These are phyloP conservation scores for Nitzschia inconspicua DNA, from an alignment of 108 stramenopile species.

Conservation along the genomic window DNA sequence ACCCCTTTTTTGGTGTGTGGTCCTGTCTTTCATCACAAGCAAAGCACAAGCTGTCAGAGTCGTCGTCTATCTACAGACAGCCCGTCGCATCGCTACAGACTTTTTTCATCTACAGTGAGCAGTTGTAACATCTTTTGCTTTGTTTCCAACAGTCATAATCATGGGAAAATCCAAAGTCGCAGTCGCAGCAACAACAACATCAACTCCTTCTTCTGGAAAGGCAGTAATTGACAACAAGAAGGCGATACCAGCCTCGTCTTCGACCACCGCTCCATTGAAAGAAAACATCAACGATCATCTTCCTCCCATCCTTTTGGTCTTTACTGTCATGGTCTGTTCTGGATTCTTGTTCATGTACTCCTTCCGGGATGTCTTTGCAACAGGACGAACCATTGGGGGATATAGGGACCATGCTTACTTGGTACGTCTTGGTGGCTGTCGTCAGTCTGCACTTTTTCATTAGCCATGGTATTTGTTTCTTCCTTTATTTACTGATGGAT, in stretches of 20 bases:
- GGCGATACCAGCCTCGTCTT: background rate
- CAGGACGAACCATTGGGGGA: conserved; percentile 67
- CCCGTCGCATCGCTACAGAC: no score
- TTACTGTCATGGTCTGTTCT: conserved; percentile 71
- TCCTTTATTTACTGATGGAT: background rate
- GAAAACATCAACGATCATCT: conserved; percentile 53
- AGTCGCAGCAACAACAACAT: no score
- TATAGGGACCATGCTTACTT: conserved; percentile 46
- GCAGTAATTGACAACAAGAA: background rate
- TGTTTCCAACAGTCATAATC: no score
- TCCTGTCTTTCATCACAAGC: no score
- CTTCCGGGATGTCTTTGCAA: conserved; percentile 77
- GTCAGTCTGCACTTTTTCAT: background rate
- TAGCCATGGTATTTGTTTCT: background rate
- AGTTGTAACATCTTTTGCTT: no score
- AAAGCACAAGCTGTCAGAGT: no score
- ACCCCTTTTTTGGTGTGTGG: no score
- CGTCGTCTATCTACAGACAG: no score
- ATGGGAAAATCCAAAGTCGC: no score
- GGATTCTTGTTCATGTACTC: conserved; percentile 69
- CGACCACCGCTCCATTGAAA: conserved; percentile 1
- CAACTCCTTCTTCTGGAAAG: background rate
- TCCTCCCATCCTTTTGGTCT: conserved; percentile 59
- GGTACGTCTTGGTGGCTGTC: conserved; percentile 37
- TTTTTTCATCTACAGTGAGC: no score